phyloP scores from a whole-genome alignment of 495 filamentous ascomycete species.

The Lophiostoma macrostomum region DNA sequence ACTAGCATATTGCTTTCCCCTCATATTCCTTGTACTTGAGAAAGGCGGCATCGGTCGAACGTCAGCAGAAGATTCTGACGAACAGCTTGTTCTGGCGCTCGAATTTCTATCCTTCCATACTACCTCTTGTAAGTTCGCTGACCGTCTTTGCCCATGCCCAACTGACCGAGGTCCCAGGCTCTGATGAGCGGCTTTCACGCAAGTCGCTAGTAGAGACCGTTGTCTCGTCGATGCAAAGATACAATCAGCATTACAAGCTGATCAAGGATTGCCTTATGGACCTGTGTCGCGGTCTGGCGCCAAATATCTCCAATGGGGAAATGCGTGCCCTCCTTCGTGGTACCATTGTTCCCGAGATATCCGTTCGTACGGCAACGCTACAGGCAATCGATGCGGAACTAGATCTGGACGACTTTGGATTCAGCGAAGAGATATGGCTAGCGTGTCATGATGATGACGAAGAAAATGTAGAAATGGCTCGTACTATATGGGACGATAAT shows the following conservation, averaged over 20 bases:
- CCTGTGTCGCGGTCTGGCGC: constrained; percentile 72
- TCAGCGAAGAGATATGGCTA: constrained; percentile 90
- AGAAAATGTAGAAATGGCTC: constrained; percentile 80
- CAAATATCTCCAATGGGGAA: constrained; percentile 68
- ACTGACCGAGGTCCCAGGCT: too few relatives aligned
- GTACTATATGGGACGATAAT: constrained; percentile 92
- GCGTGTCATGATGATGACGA: constrained; percentile 85
- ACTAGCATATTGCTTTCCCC: constrained; percentile 79
- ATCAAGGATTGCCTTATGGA: constrained; percentile 89
- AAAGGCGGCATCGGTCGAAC: constrained; percentile 72
- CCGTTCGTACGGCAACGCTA: constrained; percentile 82
- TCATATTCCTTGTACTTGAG: constrained; percentile 70
- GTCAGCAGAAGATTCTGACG: constrained; percentile 71
- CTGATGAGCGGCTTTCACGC: constrained; percentile 70
- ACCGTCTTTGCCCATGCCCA: constrained; percentile 32
- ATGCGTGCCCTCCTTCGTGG: constrained; percentile 69
- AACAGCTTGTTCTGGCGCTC: constrained; percentile 83
- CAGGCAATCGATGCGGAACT: constrained; percentile 88
- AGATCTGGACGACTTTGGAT: constrained; percentile 79
- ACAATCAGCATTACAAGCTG: constrained; percentile 87
- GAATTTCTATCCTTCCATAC: constrained; percentile 89
- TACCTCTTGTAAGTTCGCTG: background rate
- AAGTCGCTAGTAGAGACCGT: constrained; percentile 65
- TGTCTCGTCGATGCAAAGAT: constrained; percentile 79
- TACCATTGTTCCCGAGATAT: constrained; percentile 68